Evolutionary conservation across 2,329 filamentous ascomycete species (phyloP), one percentile per base, ranked within the genome.

Genomic region (Cladosporium austrohemisphaericum): DNA sequence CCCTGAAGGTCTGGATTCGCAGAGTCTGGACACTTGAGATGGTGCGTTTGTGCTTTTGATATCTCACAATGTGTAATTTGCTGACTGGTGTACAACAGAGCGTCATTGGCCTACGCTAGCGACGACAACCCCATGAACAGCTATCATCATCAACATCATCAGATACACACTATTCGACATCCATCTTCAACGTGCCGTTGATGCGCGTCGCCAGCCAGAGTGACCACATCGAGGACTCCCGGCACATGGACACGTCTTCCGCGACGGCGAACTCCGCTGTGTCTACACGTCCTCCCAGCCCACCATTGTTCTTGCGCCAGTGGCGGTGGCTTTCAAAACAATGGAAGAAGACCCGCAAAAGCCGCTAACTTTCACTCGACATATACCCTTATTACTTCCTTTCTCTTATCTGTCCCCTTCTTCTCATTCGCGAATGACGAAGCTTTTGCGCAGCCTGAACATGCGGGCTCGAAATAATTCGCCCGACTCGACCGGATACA

Each of bases 21-120:
- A 81, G 93, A 62, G 93, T 98, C 52, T 98, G 93, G 93, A 98
- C 93, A 52, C 78, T 98, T 52, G 93, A 98, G 76, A 98, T 98
- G 81, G 81, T 84, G 68, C 67, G 75, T 64, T 18, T 7, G n/a
- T 16, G 10, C 16, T 6, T 20, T 18, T 13, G n/a, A 32, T 5
- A n/a, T 28, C 13, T 11, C n/a, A 23, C 19, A 6, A 14, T 41
- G 18, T 18, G 13, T 25, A 23, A 9, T 13, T 16, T 38, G 11
- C 44, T 49, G 31, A 49, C 38, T 4, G 18, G 11, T 11, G 18
- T 22, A 14, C 20, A 14, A 23, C 55, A 64, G 61, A 64, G 61
- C 48, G 61, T 64, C 22, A 64, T 64, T 51, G 61, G 61, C 32
- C 43, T 64, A 36, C 61, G 61, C 46, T 64, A 51, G 33, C 23